phyloP scores from a whole-genome alignment of 208 protist species.

The Trypanosomatidae sp. region DNA sequence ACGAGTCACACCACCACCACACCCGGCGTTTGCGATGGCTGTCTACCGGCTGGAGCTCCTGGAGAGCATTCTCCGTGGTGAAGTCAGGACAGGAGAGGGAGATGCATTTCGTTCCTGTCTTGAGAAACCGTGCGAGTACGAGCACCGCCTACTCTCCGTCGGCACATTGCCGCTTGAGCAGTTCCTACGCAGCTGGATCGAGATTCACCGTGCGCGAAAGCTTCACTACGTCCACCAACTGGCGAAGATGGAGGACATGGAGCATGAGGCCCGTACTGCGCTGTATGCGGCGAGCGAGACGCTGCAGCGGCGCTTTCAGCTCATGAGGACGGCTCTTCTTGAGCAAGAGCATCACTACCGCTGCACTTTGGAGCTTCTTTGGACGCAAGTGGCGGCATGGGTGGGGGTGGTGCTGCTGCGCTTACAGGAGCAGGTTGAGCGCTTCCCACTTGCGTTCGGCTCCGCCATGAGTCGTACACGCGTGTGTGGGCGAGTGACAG shows the following conservation, averaged over 20 bases:
- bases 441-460: slow-evolving; percentile 60
- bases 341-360: slow-evolving; percentile 48
- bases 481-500: slow-evolving; percentile 42
- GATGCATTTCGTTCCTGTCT: slow-evolving; percentile 11
- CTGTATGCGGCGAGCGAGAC: slow-evolving; percentile 26
- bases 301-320: slow-evolving; percentile 12
- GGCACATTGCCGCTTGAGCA: slow-evolving; percentile 30
- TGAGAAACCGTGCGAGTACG: slow-evolving; percentile 14
- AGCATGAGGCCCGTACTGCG: slow-evolving; percentile 33
- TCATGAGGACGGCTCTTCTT: slow-evolving; percentile 18
- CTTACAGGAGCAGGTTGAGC: slow-evolving; percentile 37
- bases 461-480: slow-evolving; percentile 38
- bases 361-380: slow-evolving; percentile 31
- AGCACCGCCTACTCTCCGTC: slow-evolving; percentile 30
- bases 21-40: slow-evolving; percentile 6
- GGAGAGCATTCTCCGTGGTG: slow-evolving; percentile 37
- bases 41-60: slow-evolving; percentile 10
- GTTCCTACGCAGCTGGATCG: slow-evolving; percentile 45
- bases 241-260: slow-evolving; percentile 16
- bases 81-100: slow-evolving; percentile 30
- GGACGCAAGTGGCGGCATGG: slow-evolving; percentile 32
- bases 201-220: slow-evolving; percentile 27
- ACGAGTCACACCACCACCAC: background rate
- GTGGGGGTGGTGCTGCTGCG: slow-evolving; percentile 33
- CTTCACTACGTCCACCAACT: slow-evolving; percentile 8